phyloP scores from a whole-genome alignment of 2,329 filamentous ascomycete species.

The Tricladium varicosporioides region DNA sequence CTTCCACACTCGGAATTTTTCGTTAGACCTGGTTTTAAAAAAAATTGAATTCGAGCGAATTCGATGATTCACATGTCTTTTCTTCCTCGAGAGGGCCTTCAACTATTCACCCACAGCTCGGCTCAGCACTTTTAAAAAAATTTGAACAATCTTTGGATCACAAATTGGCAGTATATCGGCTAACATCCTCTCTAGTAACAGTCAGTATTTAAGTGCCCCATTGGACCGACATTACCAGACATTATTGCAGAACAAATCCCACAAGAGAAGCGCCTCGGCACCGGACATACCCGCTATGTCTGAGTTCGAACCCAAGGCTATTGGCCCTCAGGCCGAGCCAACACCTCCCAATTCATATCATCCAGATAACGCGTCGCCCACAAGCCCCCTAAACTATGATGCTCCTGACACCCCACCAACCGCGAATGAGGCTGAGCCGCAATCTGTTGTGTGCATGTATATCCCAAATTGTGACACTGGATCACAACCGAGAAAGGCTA shows the following conservation, averaged over 20 bases:
- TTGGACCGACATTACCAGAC: conserved; percentile 18
- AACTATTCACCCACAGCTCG: too few species aligned
- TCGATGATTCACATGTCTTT: too few species aligned
- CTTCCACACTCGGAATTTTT: too few species aligned
- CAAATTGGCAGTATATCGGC: not conserved
- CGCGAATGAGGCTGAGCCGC: conserved; percentile 12
- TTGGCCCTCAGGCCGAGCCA: conserved; percentile 23
- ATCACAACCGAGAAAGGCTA: conserved; percentile 67
- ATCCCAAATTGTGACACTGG: conserved; percentile 56
- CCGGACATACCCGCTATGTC: conserved; percentile 1
- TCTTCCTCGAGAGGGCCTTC: too few species aligned
- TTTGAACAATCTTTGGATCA: not conserved
- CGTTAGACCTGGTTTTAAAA: too few species aligned
- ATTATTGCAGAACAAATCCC: conserved; percentile 10
- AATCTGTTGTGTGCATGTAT: conserved; percentile 48
- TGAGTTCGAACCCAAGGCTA: not conserved
- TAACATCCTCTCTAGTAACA: conserved; percentile 14
- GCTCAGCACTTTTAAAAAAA: too few species aligned
- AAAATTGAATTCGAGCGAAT: too few species aligned
- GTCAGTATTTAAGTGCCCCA: conserved; percentile 21
- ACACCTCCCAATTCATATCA: conserved; percentile 31
- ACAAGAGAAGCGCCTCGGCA: conserved; percentile 19
- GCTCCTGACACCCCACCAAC: conserved; percentile 26
- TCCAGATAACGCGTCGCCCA: conserved; percentile 18
- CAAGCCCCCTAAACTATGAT: conserved; percentile 6